Evolutionary conservation across 2,329 filamentous ascomycete genomes (phyloP).

Genomic region (Paraphoma chrysanthemicola): DNA sequence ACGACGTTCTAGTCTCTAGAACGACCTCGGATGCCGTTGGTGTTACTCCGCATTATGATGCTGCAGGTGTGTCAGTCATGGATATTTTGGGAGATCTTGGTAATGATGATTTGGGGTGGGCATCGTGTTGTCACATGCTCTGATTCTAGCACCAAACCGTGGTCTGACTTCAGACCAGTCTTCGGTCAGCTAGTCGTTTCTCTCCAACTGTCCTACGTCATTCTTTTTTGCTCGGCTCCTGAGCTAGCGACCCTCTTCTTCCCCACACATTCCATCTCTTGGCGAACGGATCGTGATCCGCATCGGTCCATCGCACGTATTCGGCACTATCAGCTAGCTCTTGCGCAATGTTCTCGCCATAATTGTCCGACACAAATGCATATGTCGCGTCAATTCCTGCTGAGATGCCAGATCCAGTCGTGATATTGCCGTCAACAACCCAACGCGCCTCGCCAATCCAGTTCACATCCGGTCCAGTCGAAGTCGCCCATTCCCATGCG

Average conservation of each 20-base stretch:
- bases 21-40: too few species aligned
- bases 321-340: constrained; percentile 60
- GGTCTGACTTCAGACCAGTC: too few species aligned
- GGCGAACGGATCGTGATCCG: constrained; percentile 63
- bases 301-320: constrained; percentile 61
- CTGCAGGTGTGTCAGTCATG: too few species aligned
- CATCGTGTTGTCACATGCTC: too few species aligned
- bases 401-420: constrained; percentile 69
- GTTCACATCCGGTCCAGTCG: constrained; percentile 56
- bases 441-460: constrained; percentile 63
- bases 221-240: not conserved
- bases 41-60: too few species aligned
- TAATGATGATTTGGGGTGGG: too few species aligned
- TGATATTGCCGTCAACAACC: constrained; percentile 70
- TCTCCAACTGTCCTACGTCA: not conserved
- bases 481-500: constrained; percentile 52
- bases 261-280: constrained; percentile 26
- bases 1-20: too few species aligned
- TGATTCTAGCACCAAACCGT: too few species aligned
- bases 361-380: constrained; percentile 61
- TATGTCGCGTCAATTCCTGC: constrained; percentile 67
- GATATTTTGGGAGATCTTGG: too few species aligned
- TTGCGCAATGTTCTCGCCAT: constrained; percentile 59
- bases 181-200: too few species aligned
- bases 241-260: not conserved